A percentile compares a stretch with the other conserved stretches of the same genome.
Conservation (phyloP, 352 stramenopile species). For the Phytopythium oedochilum region DNA sequence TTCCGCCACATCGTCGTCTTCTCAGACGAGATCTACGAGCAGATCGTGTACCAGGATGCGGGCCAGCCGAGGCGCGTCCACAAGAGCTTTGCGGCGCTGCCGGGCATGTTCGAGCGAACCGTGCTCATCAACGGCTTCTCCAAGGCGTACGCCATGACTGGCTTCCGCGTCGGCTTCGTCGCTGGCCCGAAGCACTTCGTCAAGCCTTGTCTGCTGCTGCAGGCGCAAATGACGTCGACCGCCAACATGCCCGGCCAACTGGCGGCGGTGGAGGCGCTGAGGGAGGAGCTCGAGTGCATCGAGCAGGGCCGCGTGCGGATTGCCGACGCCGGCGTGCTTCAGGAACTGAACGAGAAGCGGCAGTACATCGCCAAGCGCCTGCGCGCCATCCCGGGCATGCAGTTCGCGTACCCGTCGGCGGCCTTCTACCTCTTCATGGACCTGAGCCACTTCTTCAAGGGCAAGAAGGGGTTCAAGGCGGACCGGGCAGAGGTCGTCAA, state of each 20-base stretch:
- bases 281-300: constrained; percentile 65
- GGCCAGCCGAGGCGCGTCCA: constrained; percentile 40
- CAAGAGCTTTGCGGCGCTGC: constrained; percentile 62
- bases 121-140: constrained; percentile 96
- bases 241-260: constrained; percentile 91
- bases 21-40: constrained; percentile 96
- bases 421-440: constrained; percentile 97
- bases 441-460: constrained; percentile 21
- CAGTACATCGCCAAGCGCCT: constrained; percentile 87
- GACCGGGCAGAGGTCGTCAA: constrained; percentile 29
- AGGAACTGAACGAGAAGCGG: constrained; percentile 79
- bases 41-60: constrained; percentile 88
- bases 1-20: constrained; percentile 85
- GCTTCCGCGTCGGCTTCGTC: constrained; percentile 91
- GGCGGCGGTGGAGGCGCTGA: constrained; percentile 87
- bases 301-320: constrained; percentile 41
- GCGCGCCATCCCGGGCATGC: constrained; percentile 72
- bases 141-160: constrained; percentile 96
- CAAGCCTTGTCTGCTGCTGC: constrained; percentile 87
- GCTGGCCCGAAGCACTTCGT: constrained; percentile 70
- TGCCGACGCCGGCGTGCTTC: constrained; percentile 21
- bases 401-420: constrained; percentile 81
- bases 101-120: constrained; percentile 88
- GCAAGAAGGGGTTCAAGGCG: neutral
- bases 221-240: constrained; percentile 95